Evolutionary conservation across 169 alveolate species (phyloP).

Genomic region (Cryptosporidium bovis): DNA sequence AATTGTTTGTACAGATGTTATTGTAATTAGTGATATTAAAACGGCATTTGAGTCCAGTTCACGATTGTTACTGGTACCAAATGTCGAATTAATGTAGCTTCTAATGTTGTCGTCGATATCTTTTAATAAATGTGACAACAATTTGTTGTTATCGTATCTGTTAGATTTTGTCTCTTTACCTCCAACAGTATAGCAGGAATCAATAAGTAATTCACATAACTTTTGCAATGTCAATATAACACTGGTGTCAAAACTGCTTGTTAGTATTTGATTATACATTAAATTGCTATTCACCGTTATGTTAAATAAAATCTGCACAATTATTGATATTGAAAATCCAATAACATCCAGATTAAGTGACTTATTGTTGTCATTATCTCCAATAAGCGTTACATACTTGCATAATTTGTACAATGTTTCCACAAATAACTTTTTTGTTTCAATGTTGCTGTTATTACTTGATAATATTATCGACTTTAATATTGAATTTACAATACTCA

Average conservation of each 20-base stretch:
- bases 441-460: too few relatives aligned
- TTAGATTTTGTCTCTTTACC: too few relatives aligned
- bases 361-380: neutral
- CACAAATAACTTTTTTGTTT: too few relatives aligned
- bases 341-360: neutral
- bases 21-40: conserved; percentile 6
- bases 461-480: too few relatives aligned
- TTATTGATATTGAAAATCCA: conserved; percentile 19
- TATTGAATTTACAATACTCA: too few relatives aligned
- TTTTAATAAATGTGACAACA: neutral
- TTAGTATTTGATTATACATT: neutral
- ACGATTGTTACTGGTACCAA: neutral
- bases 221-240: conserved; percentile 24
- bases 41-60: neutral
- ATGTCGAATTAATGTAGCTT: neutral
- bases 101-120: conserved; percentile 1
- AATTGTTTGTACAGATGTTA: conserved; percentile 39
- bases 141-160: neutral
- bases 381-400: too few relatives aligned
- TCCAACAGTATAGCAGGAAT: neutral
- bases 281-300: neutral
- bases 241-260: conserved; percentile 12
- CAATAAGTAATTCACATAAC: conserved; percentile 30
- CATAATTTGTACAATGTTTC: too few relatives aligned
- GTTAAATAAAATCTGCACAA: conserved; percentile 4